Evolutionary conservation across 306 rosid species (phyloP), one percentile per base, ranked within the genome.

Genomic region (Prunus campanulata): DNA sequence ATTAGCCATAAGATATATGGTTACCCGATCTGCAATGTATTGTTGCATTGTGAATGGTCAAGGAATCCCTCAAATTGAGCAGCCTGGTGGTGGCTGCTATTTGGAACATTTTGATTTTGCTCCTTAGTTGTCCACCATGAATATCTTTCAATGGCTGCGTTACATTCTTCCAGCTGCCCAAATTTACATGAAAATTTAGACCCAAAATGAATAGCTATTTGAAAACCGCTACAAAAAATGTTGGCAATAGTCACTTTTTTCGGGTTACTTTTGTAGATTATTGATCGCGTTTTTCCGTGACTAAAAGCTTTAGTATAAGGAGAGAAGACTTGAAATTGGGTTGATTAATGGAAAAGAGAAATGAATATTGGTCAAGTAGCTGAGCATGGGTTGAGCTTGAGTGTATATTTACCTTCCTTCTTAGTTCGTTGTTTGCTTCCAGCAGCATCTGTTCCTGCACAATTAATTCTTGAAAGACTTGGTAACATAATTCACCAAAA

Each of bases 391-490:
- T 24, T 35, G 42, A 35, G 42, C 10, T 9, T 64, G 8, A 18
- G 7, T 65, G 18, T 55, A 39, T 42, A 10, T 3, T 55, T 86
- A 90, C 97, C 96, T 88, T 88, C 66, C 55, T 85, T 82, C 79
- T 84, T 69, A 92, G 79, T 65, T 75, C 76, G 61, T 81, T 74
- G 62, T 92, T 88, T 32, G 88, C 78, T 81, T 92, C 93, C 76
- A 88, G 56, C 18, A 92, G 88, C 81, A 78, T 71, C 32, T 83
- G 87, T 78, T 90, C 97, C 96, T 92, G 84, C 68, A 67, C 48
- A 60, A 49, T 67, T 68, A 68, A 60, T 67, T 57, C 54, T 25
- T 24, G 32, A 42, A 27, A 56, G 35, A 67, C 13, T 54, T 10
- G 19, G 24, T 65, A 24, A 76, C 12, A 35, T 16, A 61, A 73